Evolutionary conservation across 305 asterid genomes (phyloP).

Genomic region (Petunia hybrid): DNA sequence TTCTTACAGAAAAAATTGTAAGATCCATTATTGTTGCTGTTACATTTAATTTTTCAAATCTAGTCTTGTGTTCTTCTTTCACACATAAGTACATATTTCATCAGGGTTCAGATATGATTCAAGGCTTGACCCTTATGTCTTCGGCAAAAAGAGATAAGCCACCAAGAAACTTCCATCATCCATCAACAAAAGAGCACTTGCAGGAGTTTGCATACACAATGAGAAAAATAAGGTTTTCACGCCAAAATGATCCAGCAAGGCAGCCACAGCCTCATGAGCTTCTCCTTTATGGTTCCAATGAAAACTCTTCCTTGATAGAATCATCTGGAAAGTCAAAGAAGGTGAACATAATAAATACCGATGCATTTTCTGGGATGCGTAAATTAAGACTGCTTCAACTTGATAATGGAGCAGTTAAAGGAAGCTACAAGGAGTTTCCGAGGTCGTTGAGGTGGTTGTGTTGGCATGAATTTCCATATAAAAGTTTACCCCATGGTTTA

Average conservation of each 20-base stretch:
- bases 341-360: slow-evolving; percentile 17
- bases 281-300: not conserved
- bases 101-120: slow-evolving; percentile 33
- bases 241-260: not conserved
- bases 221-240: slow-evolving; percentile 1
- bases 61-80: not conserved
- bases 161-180: not conserved
- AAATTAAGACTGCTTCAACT: slow-evolving; percentile 39
- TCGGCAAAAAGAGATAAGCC: not conserved
- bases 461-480: slow-evolving; percentile 33
- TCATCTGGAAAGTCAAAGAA: not conserved
- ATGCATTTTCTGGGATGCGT: slow-evolving; percentile 34
- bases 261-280: not conserved
- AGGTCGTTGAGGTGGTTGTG: slow-evolving; percentile 37
- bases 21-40: not conserved
- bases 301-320: not conserved
- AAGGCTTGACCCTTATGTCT: slow-evolving; percentile 27
- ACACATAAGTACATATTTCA: not conserved
- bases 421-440: slow-evolving; percentile 31
- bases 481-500: slow-evolving; percentile 27
- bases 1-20: slow-evolving; percentile 33
- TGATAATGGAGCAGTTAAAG: slow-evolving; percentile 26
- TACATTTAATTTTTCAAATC: not conserved
- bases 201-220: not conserved
- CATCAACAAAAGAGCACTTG: not conserved